Conservation (phyloP, 164 flowering plant species). For the Paratinospora sagittata region DNA sequence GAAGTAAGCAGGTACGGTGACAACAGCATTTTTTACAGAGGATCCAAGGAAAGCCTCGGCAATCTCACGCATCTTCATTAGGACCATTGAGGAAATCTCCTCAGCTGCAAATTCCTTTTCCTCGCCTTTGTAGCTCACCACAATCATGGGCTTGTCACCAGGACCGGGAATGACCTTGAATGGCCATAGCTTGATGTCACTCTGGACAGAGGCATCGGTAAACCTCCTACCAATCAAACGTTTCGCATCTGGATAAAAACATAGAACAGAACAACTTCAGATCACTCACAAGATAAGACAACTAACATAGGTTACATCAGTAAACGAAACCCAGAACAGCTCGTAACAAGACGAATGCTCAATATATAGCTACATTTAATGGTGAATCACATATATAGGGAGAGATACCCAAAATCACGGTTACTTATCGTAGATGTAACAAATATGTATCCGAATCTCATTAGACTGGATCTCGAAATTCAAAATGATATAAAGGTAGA, state of each 20-base stretch:
- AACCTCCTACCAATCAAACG: constrained; percentile 42
- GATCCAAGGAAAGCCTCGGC: constrained; percentile 42
- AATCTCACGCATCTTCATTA: constrained; percentile 42
- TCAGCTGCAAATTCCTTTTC: constrained; percentile 33
- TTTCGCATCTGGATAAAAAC: constrained; percentile 33
- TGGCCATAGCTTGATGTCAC: constrained; percentile 39
- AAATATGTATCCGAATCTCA: too few species aligned
- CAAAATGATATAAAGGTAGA: too few species aligned
- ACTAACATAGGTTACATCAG: neutral
- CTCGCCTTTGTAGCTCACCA: constrained; percentile 24
- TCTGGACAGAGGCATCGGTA: constrained; percentile 33
- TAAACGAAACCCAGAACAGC: too few species aligned
- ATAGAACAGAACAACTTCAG: too few species aligned
- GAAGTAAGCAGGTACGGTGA: constrained; percentile 36
- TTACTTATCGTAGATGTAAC: too few species aligned
- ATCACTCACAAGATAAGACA: neutral
- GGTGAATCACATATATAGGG: too few species aligned
- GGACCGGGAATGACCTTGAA: constrained; percentile 29
- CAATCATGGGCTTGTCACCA: constrained; percentile 38
- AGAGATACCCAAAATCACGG: too few species aligned
- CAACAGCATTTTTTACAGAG: constrained; percentile 29
- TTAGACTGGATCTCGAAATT: too few species aligned
- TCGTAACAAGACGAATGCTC: too few species aligned
- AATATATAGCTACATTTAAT: too few species aligned
- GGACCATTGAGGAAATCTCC: constrained; percentile 37